Evolutionary conservation across 305 asterid genomes (phyloP).

Genomic region (Fraxinus sp.): DNA sequence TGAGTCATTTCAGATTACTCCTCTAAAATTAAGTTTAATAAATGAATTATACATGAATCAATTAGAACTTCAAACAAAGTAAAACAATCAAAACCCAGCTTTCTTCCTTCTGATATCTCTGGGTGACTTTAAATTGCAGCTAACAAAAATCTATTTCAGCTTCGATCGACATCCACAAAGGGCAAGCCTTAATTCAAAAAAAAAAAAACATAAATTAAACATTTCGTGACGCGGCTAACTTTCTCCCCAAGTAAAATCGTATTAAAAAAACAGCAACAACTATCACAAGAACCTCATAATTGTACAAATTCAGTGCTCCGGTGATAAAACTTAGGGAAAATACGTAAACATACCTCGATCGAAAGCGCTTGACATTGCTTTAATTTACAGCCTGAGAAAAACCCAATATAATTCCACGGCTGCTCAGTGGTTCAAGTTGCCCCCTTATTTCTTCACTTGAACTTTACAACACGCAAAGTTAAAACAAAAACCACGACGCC

Average conservation of each 20-base stretch:
- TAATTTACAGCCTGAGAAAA: background rate
- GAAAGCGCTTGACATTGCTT: background rate
- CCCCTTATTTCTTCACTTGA: background rate
- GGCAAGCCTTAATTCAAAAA: constrained; percentile 7
- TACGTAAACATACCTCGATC: constrained; percentile 5
- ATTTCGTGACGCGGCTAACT: background rate
- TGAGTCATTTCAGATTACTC: background rate
- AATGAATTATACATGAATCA: constrained; percentile 7
- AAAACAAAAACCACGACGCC: background rate
- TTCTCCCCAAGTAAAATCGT: background rate
- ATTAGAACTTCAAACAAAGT: constrained; percentile 1
- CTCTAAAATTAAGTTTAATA: background rate
- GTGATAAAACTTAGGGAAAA: background rate
- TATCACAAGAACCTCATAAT: background rate
- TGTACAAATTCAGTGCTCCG: background rate
- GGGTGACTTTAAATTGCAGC: constrained; percentile 17
- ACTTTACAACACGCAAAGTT: background rate
- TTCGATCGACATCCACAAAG: constrained; percentile 1
- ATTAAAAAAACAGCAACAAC: background rate
- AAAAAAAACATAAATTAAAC: constrained; percentile 7
- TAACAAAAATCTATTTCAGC: constrained; percentile 5
- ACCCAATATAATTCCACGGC: background rate
- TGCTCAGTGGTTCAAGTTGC: background rate
- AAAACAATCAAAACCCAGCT: constrained; percentile 15
- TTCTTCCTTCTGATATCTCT: constrained; percentile 5